Conservation (phyloP, 2,329 filamentous ascomycete genomes). For the Exophiala xenobiotica region DNA sequence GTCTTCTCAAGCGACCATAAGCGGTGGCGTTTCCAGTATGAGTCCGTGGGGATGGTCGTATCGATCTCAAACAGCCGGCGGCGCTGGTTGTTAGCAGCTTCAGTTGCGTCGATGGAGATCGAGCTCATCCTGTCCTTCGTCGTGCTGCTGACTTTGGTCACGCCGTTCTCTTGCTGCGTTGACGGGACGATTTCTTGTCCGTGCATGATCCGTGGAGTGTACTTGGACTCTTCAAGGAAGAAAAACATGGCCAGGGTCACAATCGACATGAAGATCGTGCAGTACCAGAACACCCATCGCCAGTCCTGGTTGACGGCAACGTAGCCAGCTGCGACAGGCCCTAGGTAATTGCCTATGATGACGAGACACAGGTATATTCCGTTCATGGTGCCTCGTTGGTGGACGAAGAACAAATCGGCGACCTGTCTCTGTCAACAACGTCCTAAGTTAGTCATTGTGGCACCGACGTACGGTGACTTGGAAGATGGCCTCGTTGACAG, state of each 20-base stretch:
- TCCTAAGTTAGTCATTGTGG: no score
- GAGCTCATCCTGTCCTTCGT: conserved; percentile 8
- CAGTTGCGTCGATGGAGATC: conserved; percentile 15
- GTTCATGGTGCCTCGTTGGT: conserved; percentile 53
- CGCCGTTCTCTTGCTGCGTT: conserved; percentile 3
- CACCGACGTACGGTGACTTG: conserved; percentile 39
- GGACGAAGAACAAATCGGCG: conserved; percentile 52
- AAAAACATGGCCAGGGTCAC: conserved; percentile 36
- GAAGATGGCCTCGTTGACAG: conserved; percentile 43
- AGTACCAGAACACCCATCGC: conserved; percentile 39
- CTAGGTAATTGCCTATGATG: conserved; percentile 37
- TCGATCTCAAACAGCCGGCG: conserved; percentile 31
- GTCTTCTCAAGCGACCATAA: conserved; percentile 29
- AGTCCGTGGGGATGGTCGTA: conserved; percentile 30
- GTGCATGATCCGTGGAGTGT: conserved; percentile 26
- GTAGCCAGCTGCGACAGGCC: conserved; percentile 37
- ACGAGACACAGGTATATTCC: conserved; percentile 48
- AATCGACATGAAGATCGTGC: conserved; percentile 36
- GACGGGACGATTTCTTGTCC: conserved; percentile 12
- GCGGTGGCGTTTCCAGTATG: conserved; percentile 33
- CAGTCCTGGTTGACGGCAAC: conserved; percentile 38
- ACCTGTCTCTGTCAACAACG: conserved; percentile 32
- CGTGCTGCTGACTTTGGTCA: conserved; percentile 19
- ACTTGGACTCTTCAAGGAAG: conserved; percentile 42
- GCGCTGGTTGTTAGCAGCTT: conserved; percentile 17